Percentiles rank a stretch among this genome's conserved stretches.
phyloP scores from a whole-genome alignment of 345 rosid genomes.

The Crucihimalaya himalaica region DNA sequence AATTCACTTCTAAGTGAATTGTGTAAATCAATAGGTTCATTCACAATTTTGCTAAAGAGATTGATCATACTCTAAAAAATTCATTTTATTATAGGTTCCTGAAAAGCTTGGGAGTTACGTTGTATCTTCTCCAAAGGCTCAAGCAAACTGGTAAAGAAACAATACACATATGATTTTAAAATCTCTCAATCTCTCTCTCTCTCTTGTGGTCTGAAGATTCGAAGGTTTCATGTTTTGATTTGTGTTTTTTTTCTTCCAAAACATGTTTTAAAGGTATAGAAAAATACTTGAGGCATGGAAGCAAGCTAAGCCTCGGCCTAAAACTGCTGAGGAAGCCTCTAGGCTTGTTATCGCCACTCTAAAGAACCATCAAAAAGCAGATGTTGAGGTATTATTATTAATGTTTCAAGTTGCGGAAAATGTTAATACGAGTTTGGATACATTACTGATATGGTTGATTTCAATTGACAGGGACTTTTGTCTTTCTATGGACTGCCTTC shows the following conservation, averaged over 20 bases:
- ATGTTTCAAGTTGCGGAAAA: constrained; percentile 1
- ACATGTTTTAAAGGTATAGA: constrained; percentile 65
- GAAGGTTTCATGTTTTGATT: not conserved
- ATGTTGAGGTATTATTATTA: constrained; percentile 76
- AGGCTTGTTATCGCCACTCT: constrained; percentile 63
- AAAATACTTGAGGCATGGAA: constrained; percentile 83
- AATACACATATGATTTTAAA: not conserved
- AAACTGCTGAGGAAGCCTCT: constrained; percentile 67
- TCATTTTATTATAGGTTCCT: constrained; percentile 56
- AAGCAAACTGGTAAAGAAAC: constrained; percentile 74
- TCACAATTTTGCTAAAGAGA: not conserved
- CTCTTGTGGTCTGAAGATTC: not conserved
- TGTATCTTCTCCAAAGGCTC: constrained; percentile 80
- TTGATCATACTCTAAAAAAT: not conserved
- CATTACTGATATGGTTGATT: not conserved
- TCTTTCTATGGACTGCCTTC: constrained; percentile 79
- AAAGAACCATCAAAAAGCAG: constrained; percentile 64
- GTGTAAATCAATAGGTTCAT: not conserved
- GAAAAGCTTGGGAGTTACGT: constrained; percentile 66
- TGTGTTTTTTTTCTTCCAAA: not conserved
- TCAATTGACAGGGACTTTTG: constrained; percentile 61
- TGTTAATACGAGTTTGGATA: not conserved
- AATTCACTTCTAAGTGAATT: constrained; percentile 1
- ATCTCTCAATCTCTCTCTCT: not conserved
- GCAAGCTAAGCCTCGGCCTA: constrained; percentile 70